Evolutionary conservation across 2,329 filamentous ascomycete genomes (phyloP), one percentile per base, ranked within the genome.

Genomic region (Dactylella cylindrospora): DNA sequence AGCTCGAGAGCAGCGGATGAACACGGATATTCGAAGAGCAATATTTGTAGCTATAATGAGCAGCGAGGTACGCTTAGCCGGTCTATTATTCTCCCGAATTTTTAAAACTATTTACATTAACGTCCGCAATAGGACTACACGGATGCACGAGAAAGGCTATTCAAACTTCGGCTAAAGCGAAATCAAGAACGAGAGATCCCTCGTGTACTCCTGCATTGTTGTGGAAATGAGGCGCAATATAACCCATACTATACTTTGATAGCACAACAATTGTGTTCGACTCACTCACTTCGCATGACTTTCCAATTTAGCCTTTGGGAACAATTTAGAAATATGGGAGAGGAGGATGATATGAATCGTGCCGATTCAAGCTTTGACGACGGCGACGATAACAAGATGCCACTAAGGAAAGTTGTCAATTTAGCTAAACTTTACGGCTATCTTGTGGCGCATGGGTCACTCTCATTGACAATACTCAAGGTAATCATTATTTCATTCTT

Each of bases 191-290:
- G 84, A 19, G 91, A 97, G 71, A 86, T 97, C 25, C 85, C 91
- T 0, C 83, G 86, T 46, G 90, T 98, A 13, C 77, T 98, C 22
- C 79, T 96, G 6, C 90, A 93, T 67, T 96, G 90, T 70, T 84
- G 85, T 1, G 88, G 88, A 35, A 85, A 86, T 2, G 93, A 97
- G 74, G 78, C 84, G 53, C 78, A 79, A 0, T 95, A 96, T 73
- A 98, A 98, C 69, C 88, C 87, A 0, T 98, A 95, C 74, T 98
- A 98, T 71, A 87, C 88, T 0, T 77, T 95, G 0, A 84, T 98
- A 29, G 90, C 89, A 7, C 82, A 81, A 40, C 84, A 84, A 66
- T 78, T 96, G 6, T 94, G 90, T 69, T 77, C 77, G 2, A 87
- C 90, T 61, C 83, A 83, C 66, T 83, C 84, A 68, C 79, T 94